These are phyloP conservation scores for Neonectria magnoliae DNA, from an alignment of 2,329 filamentous ascomycete species.

Conservation along the genomic window DNA sequence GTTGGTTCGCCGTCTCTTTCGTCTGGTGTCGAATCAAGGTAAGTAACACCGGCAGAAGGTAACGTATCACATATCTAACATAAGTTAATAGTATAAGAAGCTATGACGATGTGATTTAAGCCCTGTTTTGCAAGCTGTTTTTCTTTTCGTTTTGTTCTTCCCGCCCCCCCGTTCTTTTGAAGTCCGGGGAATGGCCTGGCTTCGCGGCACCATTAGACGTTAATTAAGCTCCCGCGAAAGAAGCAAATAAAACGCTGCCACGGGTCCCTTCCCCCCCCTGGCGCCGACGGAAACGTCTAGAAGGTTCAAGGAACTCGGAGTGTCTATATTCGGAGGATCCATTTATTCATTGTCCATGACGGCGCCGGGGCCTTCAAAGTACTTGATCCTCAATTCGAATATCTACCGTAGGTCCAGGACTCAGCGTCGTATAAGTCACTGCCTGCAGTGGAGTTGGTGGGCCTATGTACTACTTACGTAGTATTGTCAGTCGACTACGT, in stretches of 20 bases:
- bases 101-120: conserved; percentile 13
- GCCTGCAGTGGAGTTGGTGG: conserved; percentile 8
- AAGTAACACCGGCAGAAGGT: not conserved
- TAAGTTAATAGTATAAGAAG: not conserved
- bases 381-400: not conserved
- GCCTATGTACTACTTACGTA: not conserved
- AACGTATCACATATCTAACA: not conserved
- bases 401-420: no score
- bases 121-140: conserved; percentile 12
- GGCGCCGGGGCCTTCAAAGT: not conserved
- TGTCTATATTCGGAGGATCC: not conserved
- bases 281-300: conserved; percentile 20
- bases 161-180: conserved; percentile 6
- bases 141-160: conserved; percentile 19
- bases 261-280: not conserved
- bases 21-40: no score
- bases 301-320: conserved; percentile 18
- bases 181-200: conserved; percentile 25
- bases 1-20: not conserved
- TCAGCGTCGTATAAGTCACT: not conserved
- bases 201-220: conserved; percentile 17
- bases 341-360: not conserved
- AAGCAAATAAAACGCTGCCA: conserved; percentile 35
- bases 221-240: conserved; percentile 34
- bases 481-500: no score